phyloP scores from a whole-genome alignment of 163 green algal species.

The Chlamydomonas reinhardtii region DNA sequence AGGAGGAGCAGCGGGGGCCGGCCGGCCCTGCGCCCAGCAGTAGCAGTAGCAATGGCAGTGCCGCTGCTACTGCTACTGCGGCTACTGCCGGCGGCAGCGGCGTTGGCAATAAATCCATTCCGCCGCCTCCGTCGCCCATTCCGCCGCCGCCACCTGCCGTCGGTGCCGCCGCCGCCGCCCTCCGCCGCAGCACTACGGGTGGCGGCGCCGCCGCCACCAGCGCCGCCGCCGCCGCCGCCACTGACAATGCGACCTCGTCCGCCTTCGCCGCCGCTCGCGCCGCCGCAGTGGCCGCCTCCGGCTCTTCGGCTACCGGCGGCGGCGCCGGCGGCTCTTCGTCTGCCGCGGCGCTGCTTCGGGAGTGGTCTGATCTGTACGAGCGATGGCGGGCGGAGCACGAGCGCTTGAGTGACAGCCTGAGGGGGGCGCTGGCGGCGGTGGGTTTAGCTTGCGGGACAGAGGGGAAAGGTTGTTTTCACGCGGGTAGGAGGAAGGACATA shows the following conservation, averaged over 20 bases:
- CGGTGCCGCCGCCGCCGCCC: too few species aligned
- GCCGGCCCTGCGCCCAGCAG: too few species aligned
- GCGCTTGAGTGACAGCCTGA: not conserved
- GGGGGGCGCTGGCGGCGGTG: slow-evolving; percentile 1
- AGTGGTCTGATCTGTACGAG: slow-evolving; percentile 17
- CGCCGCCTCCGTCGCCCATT: not conserved
- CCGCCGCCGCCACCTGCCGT: not conserved
- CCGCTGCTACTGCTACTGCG: too few species aligned
- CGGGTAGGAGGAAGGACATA: too few species aligned
- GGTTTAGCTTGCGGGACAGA: too few species aligned
- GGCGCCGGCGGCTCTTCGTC: not conserved
- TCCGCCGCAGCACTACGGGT: too few species aligned
- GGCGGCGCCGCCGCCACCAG: too few species aligned
- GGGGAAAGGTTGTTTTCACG: not conserved
- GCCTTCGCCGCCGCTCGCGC: not conserved
- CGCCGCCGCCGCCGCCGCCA: too few species aligned
- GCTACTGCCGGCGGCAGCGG: too few species aligned
- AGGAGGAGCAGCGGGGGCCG: not conserved
- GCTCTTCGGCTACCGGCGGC: not conserved
- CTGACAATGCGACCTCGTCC: too few species aligned
- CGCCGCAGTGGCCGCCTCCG: not conserved
- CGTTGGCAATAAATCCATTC: too few species aligned
- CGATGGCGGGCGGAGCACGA: slow-evolving; percentile 11
- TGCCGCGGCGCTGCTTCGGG: slow-evolving; percentile 1
- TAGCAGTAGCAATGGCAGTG: not conserved